A percentile compares a stretch with the other conserved stretches of the same genome.
phyloP scores from a whole-genome alignment of 2,329 filamentous ascomycete genomes.

The Phialophora macrospora region DNA sequence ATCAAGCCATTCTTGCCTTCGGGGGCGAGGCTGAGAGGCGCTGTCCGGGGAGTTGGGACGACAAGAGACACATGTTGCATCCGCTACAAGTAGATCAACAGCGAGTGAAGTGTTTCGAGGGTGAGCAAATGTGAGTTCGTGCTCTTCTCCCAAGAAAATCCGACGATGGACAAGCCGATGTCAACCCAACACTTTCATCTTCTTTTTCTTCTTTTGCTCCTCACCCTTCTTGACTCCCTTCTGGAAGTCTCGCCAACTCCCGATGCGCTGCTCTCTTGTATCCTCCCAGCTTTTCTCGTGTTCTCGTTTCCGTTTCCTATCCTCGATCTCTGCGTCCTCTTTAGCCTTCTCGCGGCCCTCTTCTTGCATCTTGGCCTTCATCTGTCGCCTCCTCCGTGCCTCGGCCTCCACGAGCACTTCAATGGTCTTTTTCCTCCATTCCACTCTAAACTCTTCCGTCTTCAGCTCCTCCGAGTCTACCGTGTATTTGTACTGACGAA shows the following conservation, averaged over 20 bases:
- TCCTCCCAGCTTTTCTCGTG: constrained; percentile 96
- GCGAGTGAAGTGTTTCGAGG: neutral
- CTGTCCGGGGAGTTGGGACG: neutral
- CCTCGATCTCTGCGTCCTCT: constrained; percentile 82
- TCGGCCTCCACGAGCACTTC: constrained; percentile 93
- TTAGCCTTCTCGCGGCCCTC: constrained; percentile 87
- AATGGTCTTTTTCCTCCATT: constrained; percentile 89
- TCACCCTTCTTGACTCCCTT: constrained; percentile 67
- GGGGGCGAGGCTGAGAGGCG: neutral
- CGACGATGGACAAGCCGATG: neutral
- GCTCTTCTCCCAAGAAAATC: neutral
- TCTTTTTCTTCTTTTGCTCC: constrained; percentile 70
- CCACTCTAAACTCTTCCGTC: constrained; percentile 77
- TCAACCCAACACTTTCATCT: constrained; percentile 56
- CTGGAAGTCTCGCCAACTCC: constrained; percentile 90
- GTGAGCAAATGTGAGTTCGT: neutral
- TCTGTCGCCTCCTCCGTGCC: constrained; percentile 77
- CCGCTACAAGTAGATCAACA: neutral
- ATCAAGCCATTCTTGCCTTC: neutral
- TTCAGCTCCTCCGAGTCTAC: constrained; percentile 82
- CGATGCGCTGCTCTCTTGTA: constrained; percentile 86
- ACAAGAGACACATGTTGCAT: neutral
- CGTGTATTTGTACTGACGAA: constrained; percentile 92
- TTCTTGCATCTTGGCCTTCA: constrained; percentile 95
- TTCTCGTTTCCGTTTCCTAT: constrained; percentile 82